Evolutionary conservation across 139 green algal species (phyloP), one percentile per base, ranked within the genome.

Genomic region (Astrephomene gubernaculifera): DNA sequence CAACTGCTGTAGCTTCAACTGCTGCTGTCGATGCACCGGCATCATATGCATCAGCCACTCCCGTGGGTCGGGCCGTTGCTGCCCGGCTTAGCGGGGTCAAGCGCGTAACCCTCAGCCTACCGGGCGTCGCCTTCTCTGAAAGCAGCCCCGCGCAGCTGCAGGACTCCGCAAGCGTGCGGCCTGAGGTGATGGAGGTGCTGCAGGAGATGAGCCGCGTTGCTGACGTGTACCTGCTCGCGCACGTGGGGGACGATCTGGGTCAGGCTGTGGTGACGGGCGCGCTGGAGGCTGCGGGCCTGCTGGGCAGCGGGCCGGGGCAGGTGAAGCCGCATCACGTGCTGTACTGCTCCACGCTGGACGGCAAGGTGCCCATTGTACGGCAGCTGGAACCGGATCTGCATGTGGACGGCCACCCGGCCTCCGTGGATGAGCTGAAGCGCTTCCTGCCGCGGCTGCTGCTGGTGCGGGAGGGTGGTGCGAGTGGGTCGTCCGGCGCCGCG

Each of bases 351-450:
- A 97, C 93, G 14, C 45, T 92, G 49, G 90, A 93, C 0, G 95
- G 95, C 82, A 98, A 97, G 88, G 88, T 93, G 22, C 95, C 94
- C 21, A 90, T 97, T 8, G 95, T 97, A 57, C 73, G 95, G 25
- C 95, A 98, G 86, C 79, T 98, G 31, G 95, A 98, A 84, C 94
- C 95, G 14, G 89, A 95, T 4, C 83, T 98, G 70, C 95, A 98
- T 78, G 81, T 98, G 22, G 95, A 98, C 71, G 92, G 81, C 0
- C 61, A 92, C 38, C 35, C 64, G 0, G 41, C 70, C 6, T 97
- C 94, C 10, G 79, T 96, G 2, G 87, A 93, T 31, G 91, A 91
- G 67, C 87, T 96, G n/a, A 87, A 91, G 70, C 89, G 94, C 45
- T 96, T 96, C 80, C 90, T 96, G 73, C 91, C 91, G 9, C 86